phyloP scores from a whole-genome alignment of 2,329 filamentous ascomycete genomes.

The Fusarium abutilonis region DNA sequence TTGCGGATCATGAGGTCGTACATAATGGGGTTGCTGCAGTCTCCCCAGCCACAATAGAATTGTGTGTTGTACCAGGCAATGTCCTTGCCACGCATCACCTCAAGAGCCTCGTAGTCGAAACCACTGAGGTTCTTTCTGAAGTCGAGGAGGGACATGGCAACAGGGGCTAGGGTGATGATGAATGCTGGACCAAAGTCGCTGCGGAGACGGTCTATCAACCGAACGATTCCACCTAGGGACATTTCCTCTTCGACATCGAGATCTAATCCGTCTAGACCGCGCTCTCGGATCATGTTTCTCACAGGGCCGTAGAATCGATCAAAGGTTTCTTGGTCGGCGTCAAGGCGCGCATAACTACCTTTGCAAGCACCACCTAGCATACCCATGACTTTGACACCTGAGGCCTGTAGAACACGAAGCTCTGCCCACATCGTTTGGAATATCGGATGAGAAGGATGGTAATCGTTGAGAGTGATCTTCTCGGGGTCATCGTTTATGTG shows the following conservation, averaged over 20 bases:
- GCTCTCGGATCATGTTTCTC: slow-evolving; percentile 68
- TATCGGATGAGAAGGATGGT: slow-evolving; percentile 71
- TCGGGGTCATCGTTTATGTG: slow-evolving; percentile 77
- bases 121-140: slow-evolving; percentile 73
- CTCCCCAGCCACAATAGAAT: slow-evolving; percentile 92
- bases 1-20: slow-evolving; percentile 63
- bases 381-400: slow-evolving; percentile 81
- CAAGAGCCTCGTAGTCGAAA: slow-evolving; percentile 81
- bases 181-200: slow-evolving; percentile 75
- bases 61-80: slow-evolving; percentile 91
- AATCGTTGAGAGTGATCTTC: slow-evolving; percentile 82
- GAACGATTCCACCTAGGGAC: slow-evolving; percentile 71
- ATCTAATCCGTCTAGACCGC: slow-evolving; percentile 75
- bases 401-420: slow-evolving; percentile 73
- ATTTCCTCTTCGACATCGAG: slow-evolving; percentile 83
- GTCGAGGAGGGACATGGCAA: slow-evolving; percentile 75
- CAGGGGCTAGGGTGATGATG: slow-evolving; percentile 83
- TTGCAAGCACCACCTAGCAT: slow-evolving; percentile 89
- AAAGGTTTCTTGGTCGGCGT: slow-evolving; percentile 68
- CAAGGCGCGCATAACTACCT: slow-evolving; percentile 72
- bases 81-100: slow-evolving; percentile 70
- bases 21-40: slow-evolving; percentile 56
- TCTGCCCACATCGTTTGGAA: slow-evolving; percentile 84
- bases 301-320: slow-evolving; percentile 79
- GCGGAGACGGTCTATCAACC: slow-evolving; percentile 73